Evolutionary conservation across 305 asterid species (phyloP).

Genomic region (Fraxinus baroniana): DNA sequence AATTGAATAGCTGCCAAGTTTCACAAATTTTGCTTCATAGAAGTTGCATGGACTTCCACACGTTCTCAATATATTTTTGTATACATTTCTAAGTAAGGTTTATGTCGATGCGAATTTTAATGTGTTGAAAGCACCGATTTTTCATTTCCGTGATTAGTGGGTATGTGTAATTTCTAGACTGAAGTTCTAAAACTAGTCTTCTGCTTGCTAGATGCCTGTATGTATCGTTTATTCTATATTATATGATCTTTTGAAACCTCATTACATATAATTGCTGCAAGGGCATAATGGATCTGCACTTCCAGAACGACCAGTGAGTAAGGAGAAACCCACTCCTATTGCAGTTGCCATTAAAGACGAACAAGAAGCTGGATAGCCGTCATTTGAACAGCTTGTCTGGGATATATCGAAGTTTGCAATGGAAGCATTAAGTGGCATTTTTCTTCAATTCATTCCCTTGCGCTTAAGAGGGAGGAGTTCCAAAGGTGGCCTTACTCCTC

Average conservation of each 20-base stretch:
- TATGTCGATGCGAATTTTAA: too few relatives aligned
- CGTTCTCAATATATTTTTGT: too few relatives aligned
- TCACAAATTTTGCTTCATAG: not conserved
- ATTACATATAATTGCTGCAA: slow-evolving; percentile 45
- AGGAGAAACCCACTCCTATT: slow-evolving; percentile 44
- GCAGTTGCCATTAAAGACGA: slow-evolving; percentile 51
- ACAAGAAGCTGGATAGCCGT: slow-evolving; percentile 80
- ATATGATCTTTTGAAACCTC: too few relatives aligned
- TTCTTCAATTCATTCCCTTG: slow-evolving; percentile 48
- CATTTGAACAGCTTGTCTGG: slow-evolving; percentile 71
- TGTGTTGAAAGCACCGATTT: not conserved
- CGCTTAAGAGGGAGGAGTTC: slow-evolving; percentile 31
- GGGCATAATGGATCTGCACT: slow-evolving; percentile 32
- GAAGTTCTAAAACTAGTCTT: too few relatives aligned
- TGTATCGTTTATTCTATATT: too few relatives aligned
- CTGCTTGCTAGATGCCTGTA: too few relatives aligned
- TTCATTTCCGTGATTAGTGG: not conserved
- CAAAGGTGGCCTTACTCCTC: slow-evolving; percentile 64
- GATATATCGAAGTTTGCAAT: slow-evolving; percentile 64
- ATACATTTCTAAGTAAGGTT: too few relatives aligned
- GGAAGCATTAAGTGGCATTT: slow-evolving; percentile 52
- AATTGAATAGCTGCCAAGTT: too few relatives aligned
- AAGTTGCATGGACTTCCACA: not conserved
- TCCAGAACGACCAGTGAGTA: slow-evolving; percentile 41
- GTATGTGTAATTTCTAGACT: too few relatives aligned